Evolutionary conservation across 495 filamentous ascomycete genomes (phyloP).

Genomic region (Schizothecium vesticola): DNA sequence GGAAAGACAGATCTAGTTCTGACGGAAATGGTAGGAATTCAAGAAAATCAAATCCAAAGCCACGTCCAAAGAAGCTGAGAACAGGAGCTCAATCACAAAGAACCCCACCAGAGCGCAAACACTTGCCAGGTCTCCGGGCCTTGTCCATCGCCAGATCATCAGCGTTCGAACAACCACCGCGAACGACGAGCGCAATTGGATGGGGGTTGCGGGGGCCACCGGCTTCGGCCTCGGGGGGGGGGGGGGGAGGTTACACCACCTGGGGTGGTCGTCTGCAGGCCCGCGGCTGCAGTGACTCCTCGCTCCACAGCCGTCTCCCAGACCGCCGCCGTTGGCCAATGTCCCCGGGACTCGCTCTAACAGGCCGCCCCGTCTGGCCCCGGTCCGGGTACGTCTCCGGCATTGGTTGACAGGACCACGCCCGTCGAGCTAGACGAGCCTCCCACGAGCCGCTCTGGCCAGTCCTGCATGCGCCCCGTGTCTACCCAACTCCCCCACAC

Average conservation of each 20-base stretch:
- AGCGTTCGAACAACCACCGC: not conserved
- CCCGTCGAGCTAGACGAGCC: not conserved
- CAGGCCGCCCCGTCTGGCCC: slow-evolving; percentile 27
- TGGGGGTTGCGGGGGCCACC: not conserved
- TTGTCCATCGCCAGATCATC: not conserved
- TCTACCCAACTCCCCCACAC: slow-evolving; percentile 28
- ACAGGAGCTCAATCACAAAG: not conserved
- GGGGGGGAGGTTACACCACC: slow-evolving; percentile 7
- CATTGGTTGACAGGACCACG: slow-evolving; percentile 21
- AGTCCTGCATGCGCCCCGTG: slow-evolving; percentile 19
- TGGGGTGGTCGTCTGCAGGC: not conserved
- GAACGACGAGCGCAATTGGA: not conserved
- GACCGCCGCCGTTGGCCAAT: slow-evolving; percentile 21
- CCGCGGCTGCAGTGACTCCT: not conserved
- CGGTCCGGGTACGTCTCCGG: slow-evolving; percentile 7
- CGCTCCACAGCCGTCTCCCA: not conserved
- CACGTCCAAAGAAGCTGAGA: not conserved
- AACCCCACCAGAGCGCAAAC: not conserved
- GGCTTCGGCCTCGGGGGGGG: slow-evolving; percentile 4
- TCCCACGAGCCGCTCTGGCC: slow-evolving; percentile 26
- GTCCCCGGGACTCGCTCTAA: slow-evolving; percentile 17
- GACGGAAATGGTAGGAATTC: not conserved
- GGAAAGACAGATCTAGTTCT: not conserved
- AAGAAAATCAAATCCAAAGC: not conserved
- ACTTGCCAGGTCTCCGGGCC: not conserved